Base-by-base conservation (phyloP, 164 flowering plant genomes). In the Chimonanthus salicifolius region DNA sequence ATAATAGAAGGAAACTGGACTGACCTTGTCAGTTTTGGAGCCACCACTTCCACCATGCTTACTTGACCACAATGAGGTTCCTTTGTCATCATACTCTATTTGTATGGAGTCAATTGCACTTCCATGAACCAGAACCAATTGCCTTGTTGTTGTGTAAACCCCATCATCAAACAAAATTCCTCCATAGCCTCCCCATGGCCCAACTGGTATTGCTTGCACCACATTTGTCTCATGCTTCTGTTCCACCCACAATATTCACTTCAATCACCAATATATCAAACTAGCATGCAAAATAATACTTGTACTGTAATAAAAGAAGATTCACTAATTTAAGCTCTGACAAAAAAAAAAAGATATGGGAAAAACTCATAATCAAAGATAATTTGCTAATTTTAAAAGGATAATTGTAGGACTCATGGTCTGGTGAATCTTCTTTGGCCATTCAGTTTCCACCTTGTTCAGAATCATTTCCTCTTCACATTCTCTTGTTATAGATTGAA, bases 151-250 rank as follows among this genome's bases (percentile, higher is more conserved):
- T 0, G 85, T 84, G 48, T 82, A 78, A 2, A 68, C 71, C 44
- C 95, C 94, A 81, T 94, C 98, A 67, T 94, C 91, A 62, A 90
- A 94, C 10, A 58, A 20, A 2, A 75, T 75, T 16, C 98, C 97
- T 79, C 33, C 97, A 92, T 44, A 8, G 13, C 98, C 97, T 51
- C 97, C 98, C 92, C 94, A 94, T 0, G 97, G 97, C 77, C 98
- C 97, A 74, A 71, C 84, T 21, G 87, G 78, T 64, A 82, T 69
- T 1, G 75, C 75, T 2, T 67, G 77, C 3, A 85, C 87, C 47
- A 79, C 81, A 8, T 16, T 69, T 21, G 43, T 77, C 3, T 72
- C 13, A 49, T 81, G 78, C 5, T 74, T 68, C 58, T 76, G 16
- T 10, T 15, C 16, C 58, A 51, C 9, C 13, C 58, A 51, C 58